Evolutionary conservation across 2,329 filamentous ascomycete genomes (phyloP).

Genomic region (Sporothrix variecibatus): DNA sequence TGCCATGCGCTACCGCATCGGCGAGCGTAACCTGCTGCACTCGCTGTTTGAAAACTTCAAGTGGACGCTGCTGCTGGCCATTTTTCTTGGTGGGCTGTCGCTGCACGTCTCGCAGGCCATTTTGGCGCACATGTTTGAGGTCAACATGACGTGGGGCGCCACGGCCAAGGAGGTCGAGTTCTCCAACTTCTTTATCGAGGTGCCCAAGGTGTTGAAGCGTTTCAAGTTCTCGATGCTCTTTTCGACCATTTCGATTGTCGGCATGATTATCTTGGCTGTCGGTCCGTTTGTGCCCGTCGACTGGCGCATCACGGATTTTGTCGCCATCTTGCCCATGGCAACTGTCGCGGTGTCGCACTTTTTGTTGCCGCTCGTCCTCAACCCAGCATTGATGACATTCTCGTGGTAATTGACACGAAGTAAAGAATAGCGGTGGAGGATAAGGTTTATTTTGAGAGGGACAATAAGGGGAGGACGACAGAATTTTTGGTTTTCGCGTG

Average conservation of each 20-base stretch:
- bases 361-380: constrained; percentile 70
- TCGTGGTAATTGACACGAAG: constrained; percentile 61
- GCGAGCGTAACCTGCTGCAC: constrained; percentile 61
- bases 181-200: constrained; percentile 82
- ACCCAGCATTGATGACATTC: constrained; percentile 79
- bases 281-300: constrained; percentile 65
- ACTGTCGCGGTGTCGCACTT: constrained; percentile 70
- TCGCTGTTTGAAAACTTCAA: constrained; percentile 67
- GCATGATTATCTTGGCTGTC: constrained; percentile 65
- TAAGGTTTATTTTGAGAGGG: background rate
- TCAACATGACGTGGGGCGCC: constrained; percentile 84
- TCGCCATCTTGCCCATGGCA: constrained; percentile 75
- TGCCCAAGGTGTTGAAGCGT: constrained; percentile 74
- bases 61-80: constrained; percentile 72
- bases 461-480: background rate
- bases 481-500: background rate
- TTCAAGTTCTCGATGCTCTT: constrained; percentile 75
- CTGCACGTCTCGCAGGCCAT: constrained; percentile 81
- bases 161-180: constrained; percentile 81
- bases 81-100: constrained; percentile 80
- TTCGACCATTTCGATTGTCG: constrained; percentile 56
- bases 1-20: constrained; percentile 70
- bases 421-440: background rate
- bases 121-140: constrained; percentile 78
- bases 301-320: constrained; percentile 70